Base-by-base conservation (phyloP, 345 rosid genomes). In the Gossypium stocksii region DNA sequence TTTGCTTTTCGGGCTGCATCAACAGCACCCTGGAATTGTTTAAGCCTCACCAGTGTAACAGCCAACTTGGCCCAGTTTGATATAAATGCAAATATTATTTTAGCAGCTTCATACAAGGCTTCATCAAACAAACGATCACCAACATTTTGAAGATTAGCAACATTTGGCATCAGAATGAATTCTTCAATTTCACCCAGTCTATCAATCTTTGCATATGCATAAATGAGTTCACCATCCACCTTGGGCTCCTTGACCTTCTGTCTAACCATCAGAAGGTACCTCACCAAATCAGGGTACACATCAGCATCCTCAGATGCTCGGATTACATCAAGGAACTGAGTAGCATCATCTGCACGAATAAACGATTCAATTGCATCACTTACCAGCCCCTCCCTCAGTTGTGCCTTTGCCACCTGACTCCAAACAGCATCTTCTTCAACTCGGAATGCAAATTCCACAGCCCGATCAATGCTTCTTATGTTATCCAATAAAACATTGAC, bases 21-120 rank as follows among this genome's bases (percentile, higher is more conserved):
- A 79, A 95, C 99, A 80, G 99, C 99, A 67, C 97, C 89, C 84
- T 95, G 99, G 83, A 93, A 95, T 81, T 95, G 99, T 75, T 88
- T 85, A 82, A 95, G 86, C 88, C 89, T 93, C 78, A 95, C 99
- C 70, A 95, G 93, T 3, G 99, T 93, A 80, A 85, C 83, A 12
- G 99, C 98, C 88, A 95, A 84, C 82, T 95, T 95, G 71, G 94
- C 98, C 99, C 99, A 95, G 89, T 95, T 95, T 3, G 99, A 93
- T 80, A 95, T 90, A 79, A 93, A 95, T 25, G 97, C 93, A 83
- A 85, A 95, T 69, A 95, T 89, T 62, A 93, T 93, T 75, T 93
- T 95, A 29, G 99, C 99, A 80, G 99, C 99, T 84, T 95, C 97
- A 20, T 95, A 95, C 0, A 95, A 83, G 58, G 83, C 82, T 82